phyloP scores from a whole-genome alignment of 2,329 filamentous ascomycete species.

The Trichoderma lentiforme region DNA sequence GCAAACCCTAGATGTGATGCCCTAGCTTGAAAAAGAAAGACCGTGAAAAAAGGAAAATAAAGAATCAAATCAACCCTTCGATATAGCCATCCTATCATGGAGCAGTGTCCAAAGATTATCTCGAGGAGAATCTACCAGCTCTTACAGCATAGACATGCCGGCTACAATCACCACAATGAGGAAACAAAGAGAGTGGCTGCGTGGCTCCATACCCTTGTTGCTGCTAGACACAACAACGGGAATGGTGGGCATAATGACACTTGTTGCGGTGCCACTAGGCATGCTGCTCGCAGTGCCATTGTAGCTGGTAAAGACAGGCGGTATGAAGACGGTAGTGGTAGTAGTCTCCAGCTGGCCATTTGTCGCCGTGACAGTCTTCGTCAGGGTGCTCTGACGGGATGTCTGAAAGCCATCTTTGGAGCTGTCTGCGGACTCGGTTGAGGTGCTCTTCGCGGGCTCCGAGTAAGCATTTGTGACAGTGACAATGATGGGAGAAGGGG shows the following conservation, averaged over 20 bases:
- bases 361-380: constrained; percentile 33
- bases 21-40: background rate
- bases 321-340: constrained; percentile 34
- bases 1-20: background rate
- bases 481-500: constrained; percentile 25
- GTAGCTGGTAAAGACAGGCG: constrained; percentile 25
- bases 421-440: constrained; percentile 23
- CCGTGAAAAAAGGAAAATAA: background rate
- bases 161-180: constrained; percentile 36
- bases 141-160: constrained; percentile 34
- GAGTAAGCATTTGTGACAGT: constrained; percentile 24
- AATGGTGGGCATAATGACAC: constrained; percentile 23
- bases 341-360: constrained; percentile 27
- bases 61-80: background rate
- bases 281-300: constrained; percentile 29
- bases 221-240: constrained; percentile 31
- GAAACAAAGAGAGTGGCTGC: constrained; percentile 33
- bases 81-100: background rate
- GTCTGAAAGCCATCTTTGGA: constrained; percentile 24
- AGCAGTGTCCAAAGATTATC: background rate
- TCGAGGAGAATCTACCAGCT: background rate
- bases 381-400: constrained; percentile 28
- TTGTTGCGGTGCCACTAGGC: constrained; percentile 28
- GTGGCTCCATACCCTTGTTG: constrained; percentile 32
- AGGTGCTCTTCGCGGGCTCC: background rate